Conservation (phyloP, 2,329 filamentous ascomycete species). For the Pseudogymnoascus sp. region DNA sequence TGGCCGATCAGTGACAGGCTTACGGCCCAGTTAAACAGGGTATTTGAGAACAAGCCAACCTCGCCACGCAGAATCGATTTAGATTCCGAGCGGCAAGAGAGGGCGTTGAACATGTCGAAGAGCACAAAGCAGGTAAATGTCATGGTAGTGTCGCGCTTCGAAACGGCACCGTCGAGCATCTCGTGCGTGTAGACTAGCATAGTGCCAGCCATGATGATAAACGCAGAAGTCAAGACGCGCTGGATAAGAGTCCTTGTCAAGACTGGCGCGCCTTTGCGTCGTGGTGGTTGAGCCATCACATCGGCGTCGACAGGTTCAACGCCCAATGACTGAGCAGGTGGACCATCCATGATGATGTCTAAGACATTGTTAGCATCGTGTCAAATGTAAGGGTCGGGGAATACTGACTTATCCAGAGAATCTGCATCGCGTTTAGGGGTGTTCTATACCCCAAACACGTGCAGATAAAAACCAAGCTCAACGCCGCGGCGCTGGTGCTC, state of each 20-base stretch:
- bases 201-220: constrained; percentile 87
- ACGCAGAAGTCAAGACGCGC: constrained; percentile 78
- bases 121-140: constrained; percentile 98
- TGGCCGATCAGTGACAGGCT: constrained; percentile 78
- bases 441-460: constrained; percentile 90
- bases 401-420: constrained; percentile 94
- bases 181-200: constrained; percentile 86
- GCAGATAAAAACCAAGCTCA: constrained; percentile 86
- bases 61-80: constrained; percentile 87
- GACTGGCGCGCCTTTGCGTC: constrained; percentile 78
- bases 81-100: constrained; percentile 82
- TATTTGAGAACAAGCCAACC: constrained; percentile 73
- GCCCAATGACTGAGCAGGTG: constrained; percentile 90
- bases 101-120: constrained; percentile 99
- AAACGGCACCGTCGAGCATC: constrained; percentile 81
- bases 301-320: constrained; percentile 92
- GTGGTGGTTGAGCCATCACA: constrained; percentile 86
- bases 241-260: constrained; percentile 76
- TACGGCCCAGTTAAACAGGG: constrained; percentile 95
- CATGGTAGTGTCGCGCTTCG: constrained; percentile 94
- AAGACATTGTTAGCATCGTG: constrained; percentile 23
- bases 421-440: constrained; percentile 98
- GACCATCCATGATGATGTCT: constrained; percentile 99
- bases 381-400: neutral
- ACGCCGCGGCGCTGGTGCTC: constrained; percentile 88